These are phyloP conservation scores for Colletotrichum orchidophilum DNA, from an alignment of 2,329 filamentous ascomycete species.

Conservation along the genomic window DNA sequence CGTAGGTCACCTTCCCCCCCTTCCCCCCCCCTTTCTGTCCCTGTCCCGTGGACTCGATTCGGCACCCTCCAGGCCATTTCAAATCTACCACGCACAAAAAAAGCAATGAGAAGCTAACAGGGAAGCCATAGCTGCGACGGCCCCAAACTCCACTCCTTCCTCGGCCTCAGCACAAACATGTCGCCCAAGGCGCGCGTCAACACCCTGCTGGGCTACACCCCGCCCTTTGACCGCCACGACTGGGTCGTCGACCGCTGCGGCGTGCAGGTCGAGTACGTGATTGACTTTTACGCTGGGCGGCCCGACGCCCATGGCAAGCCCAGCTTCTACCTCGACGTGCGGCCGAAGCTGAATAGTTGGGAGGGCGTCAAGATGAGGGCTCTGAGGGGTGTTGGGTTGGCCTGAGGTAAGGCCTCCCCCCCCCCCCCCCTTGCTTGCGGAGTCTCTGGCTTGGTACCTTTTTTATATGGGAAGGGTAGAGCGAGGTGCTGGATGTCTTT, in stretches of 20 bases:
- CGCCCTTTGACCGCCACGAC: slow-evolving; percentile 95
- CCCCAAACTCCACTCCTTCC: slow-evolving; percentile 85
- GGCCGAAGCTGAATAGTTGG: slow-evolving; percentile 74
- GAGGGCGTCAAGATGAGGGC: slow-evolving; percentile 75
- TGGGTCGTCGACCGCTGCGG: slow-evolving; percentile 97
- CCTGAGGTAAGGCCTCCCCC: slow-evolving; percentile 41
- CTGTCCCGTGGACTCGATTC: neutral
- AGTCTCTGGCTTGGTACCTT: too few relatives aligned
- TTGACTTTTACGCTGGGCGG: slow-evolving; percentile 93
- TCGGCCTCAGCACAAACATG: slow-evolving; percentile 74
- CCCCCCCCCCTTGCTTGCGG: neutral
- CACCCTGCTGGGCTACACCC: slow-evolving; percentile 84
- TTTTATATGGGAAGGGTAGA: too few relatives aligned
- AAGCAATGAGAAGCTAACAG: neutral
- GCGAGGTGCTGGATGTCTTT: neutral
- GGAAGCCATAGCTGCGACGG: slow-evolving; percentile 66
- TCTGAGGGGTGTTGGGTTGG: slow-evolving; percentile 59
- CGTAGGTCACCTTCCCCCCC: slow-evolving; percentile 51
- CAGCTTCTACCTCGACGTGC: slow-evolving; percentile 74
- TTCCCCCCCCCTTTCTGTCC: neutral
- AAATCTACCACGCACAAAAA: neutral
- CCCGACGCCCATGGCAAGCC: slow-evolving; percentile 50
- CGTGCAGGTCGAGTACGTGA: slow-evolving; percentile 88
- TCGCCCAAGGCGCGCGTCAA: slow-evolving; percentile 88
- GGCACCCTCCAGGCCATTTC: neutral